Evolutionary conservation across 441 rosid genomes (phyloP).

Genomic region (Bocquillonia castaneifolia): DNA sequence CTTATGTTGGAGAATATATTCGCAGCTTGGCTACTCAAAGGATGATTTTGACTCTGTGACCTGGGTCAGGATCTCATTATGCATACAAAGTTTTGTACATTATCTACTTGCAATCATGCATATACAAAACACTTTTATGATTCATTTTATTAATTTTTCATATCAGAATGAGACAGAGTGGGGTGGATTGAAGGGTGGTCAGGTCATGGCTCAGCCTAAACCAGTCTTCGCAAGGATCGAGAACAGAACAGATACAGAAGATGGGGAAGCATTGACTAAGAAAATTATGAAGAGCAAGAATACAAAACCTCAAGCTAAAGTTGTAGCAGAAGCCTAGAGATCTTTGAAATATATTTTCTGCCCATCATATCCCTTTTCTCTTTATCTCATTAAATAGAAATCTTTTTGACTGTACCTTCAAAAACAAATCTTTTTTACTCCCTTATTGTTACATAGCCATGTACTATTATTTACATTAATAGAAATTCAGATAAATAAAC

Average conservation of each 20-base stretch:
- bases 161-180: conserved; percentile 65
- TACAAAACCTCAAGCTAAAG: conserved; percentile 40
- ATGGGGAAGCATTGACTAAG: conserved; percentile 32
- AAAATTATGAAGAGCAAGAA: conserved; percentile 39
- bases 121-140: neutral
- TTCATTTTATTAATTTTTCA: conserved; percentile 8
- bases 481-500: neutral
- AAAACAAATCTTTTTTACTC: too few relatives aligned
- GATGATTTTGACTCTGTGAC: conserved; percentile 45
- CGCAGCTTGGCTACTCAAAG: conserved; percentile 73
- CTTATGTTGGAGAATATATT: conserved; percentile 64
- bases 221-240: conserved; percentile 81
- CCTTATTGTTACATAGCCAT: neutral
- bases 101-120: neutral
- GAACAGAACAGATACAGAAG: conserved; percentile 34
- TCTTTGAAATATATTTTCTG: too few relatives aligned
- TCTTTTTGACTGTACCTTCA: too few relatives aligned
- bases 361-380: too few relatives aligned
- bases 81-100: neutral
- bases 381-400: too few relatives aligned
- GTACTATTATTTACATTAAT: neutral
- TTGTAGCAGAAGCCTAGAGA: conserved; percentile 48
- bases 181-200: conserved; percentile 85
- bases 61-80: conserved; percentile 43
- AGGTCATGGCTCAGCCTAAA: conserved; percentile 75